Evolutionary conservation across 1,139 yeast species (phyloP).

Genomic region (Hansenula sp.): DNA sequence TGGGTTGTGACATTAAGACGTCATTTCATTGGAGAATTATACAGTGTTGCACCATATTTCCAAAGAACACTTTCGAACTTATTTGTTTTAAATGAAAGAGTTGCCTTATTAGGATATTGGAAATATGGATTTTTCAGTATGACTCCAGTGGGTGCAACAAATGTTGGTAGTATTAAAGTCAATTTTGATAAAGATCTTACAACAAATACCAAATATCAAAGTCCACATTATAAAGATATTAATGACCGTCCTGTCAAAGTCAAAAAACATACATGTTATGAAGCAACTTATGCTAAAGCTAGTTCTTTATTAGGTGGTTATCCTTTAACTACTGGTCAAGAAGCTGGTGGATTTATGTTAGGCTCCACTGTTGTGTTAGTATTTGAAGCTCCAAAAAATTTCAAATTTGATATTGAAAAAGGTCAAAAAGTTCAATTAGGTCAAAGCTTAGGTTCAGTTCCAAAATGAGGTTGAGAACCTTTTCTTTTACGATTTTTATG

Average conservation of each 20-base stretch:
- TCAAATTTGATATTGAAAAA: conserved; percentile 61
- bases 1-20: conserved; percentile 95
- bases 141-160: conserved; percentile 99
- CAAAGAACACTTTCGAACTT: conserved; percentile 82
- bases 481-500: too few species aligned
- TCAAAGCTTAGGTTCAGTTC: conserved; percentile 61
- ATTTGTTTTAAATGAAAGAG: conserved; percentile 91
- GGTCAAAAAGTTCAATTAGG: conserved; percentile 88
- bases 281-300: conserved; percentile 86
- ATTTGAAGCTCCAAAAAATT: conserved; percentile 87
- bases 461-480: neutral
- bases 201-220: conserved; percentile 72
- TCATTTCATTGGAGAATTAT: conserved; percentile 93
- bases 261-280: conserved; percentile 81
- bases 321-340: conserved; percentile 88
- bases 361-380: conserved; percentile 96
- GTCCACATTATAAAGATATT: conserved; percentile 25
- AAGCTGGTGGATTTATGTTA: conserved; percentile 94
- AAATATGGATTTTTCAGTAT: conserved; percentile 94
- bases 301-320: conserved; percentile 78
- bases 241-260: conserved; percentile 28
- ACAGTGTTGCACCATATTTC: conserved; percentile 95
- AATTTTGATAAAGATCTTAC: conserved; percentile 89
- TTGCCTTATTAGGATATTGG: conserved; percentile 94
- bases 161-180: conserved; percentile 91